phyloP scores from a whole-genome alignment of 495 filamentous ascomycete genomes.

The Aspergillus ostianus region DNA sequence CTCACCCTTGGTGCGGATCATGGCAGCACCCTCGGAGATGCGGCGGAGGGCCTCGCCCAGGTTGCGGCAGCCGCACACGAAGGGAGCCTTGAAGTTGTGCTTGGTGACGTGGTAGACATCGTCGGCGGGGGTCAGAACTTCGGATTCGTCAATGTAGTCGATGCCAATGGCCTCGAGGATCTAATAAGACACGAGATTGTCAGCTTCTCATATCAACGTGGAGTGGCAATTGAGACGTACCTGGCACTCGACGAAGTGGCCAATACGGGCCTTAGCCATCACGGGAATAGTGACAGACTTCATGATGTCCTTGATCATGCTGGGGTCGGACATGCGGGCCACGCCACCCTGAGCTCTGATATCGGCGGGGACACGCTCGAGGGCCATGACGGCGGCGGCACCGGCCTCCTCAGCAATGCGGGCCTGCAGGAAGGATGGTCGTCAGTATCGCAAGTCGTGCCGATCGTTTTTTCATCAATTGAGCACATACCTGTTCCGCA shows the following conservation, averaged over 20 bases:
- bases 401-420: constrained; percentile 97
- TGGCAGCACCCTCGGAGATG: constrained; percentile 91
- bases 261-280: constrained; percentile 98
- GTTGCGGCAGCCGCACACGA: constrained; percentile 96
- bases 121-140: constrained; percentile 95
- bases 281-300: constrained; percentile 95
- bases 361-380: constrained; percentile 96
- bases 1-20: constrained; percentile 99
- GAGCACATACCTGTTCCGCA: constrained; percentile 67
- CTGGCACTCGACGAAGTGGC: constrained; percentile 97
- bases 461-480: background rate
- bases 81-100: constrained; percentile 76
- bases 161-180: constrained; percentile 93
- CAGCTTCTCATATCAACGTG: constrained; percentile 6
- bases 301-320: constrained; percentile 97
- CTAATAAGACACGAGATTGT: constrained; percentile 37
- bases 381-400: constrained; percentile 94
- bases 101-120: constrained; percentile 90
- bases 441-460: background rate
- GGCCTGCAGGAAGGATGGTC: constrained; percentile 48
- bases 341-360: constrained; percentile 92
- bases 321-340: constrained; percentile 93
- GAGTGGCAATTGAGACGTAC: constrained; percentile 34
- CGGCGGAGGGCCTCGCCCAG: constrained; percentile 89
- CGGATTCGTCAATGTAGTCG: constrained; percentile 97